phyloP scores from a whole-genome alignment of 768 basidiomycete genomes.

The Tylopilus plumbeoviolaceoides region DNA sequence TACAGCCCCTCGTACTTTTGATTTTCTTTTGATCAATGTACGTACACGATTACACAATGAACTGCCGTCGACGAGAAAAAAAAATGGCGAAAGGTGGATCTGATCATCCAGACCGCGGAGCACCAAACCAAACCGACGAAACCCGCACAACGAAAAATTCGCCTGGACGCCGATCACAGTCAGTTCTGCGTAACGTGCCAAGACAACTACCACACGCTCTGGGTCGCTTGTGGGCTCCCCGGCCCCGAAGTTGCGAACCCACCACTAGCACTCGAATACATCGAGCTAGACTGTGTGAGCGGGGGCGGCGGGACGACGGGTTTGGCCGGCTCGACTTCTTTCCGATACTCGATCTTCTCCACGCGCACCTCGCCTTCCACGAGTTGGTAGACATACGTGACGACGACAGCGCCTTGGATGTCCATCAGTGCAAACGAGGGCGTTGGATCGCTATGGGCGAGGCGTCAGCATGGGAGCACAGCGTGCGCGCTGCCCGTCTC shows the following conservation, averaged over 20 bases:
- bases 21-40: neutral
- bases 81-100: neutral
- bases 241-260: conserved; percentile 21
- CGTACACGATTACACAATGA: neutral
- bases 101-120: neutral
- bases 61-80: neutral
- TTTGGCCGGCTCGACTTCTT: conserved; percentile 46
- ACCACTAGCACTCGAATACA: conserved; percentile 27
- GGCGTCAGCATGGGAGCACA: neutral
- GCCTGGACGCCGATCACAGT: neutral
- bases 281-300: conserved; percentile 29
- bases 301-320: conserved; percentile 19
- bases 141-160: neutral
- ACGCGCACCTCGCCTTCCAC: conserved; percentile 93
- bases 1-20: no score
- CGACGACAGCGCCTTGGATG: conserved; percentile 93
- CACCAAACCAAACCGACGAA: neutral
- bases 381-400: conserved; percentile 95
- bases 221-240: conserved; percentile 24
- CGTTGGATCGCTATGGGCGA: conserved; percentile 61
- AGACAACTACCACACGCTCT: conserved; percentile 25
- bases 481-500: neutral
- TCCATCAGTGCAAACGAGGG: conserved; percentile 98
- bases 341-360: conserved; percentile 84
- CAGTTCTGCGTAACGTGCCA: neutral